A percentile compares a stretch with the other conserved stretches of the same genome.
Evolutionary conservation across 163 green algal genomes (phyloP).

Genomic region (Scenedesmus sp.): DNA sequence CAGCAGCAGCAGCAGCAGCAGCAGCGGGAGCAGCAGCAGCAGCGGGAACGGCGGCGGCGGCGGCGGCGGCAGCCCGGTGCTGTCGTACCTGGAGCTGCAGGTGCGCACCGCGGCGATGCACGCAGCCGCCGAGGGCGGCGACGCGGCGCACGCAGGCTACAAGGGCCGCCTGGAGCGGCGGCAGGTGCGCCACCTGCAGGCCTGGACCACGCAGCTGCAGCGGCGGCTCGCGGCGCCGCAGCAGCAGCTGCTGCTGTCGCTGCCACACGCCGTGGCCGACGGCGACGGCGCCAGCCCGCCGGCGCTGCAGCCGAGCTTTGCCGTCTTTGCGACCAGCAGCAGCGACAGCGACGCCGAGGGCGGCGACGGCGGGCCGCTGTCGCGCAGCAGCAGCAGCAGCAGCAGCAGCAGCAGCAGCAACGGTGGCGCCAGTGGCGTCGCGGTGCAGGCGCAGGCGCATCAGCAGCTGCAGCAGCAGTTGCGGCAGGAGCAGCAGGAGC

Average conservation of each 20-base stretch:
- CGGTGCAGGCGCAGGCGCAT: neutral
- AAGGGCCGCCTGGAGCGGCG: conserved; percentile 76
- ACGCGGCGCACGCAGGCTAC: conserved; percentile 81
- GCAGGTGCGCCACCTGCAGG: conserved; percentile 53
- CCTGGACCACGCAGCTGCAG: conserved; percentile 43
- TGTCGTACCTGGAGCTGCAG: conserved; percentile 74
- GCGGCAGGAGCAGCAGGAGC: conserved; percentile 12
- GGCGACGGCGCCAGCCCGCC: conserved; percentile 18
- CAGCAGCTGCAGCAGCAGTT: neutral
- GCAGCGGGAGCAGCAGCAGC: no score
- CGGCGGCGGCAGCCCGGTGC: conserved; percentile 4
- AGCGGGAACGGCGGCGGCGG: conserved; percentile 26
- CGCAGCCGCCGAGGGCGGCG: conserved; percentile 70
- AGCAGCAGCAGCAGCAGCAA: conserved; percentile 30
- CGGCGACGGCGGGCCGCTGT: no score
- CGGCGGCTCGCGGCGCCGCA: conserved; percentile 23
- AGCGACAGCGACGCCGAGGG: conserved; percentile 10
- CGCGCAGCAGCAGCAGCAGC: conserved; percentile 28
- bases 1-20: conserved; percentile 36
- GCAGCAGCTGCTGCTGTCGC: conserved; percentile 38
- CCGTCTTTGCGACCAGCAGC: neutral
- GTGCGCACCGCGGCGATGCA: conserved; percentile 84
- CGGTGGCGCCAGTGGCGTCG: neutral
- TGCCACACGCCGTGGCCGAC: neutral
- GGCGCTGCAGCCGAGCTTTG: neutral